Base-by-base conservation (phyloP, 345 rosid species). In the Gossypium raimondii region DNA sequence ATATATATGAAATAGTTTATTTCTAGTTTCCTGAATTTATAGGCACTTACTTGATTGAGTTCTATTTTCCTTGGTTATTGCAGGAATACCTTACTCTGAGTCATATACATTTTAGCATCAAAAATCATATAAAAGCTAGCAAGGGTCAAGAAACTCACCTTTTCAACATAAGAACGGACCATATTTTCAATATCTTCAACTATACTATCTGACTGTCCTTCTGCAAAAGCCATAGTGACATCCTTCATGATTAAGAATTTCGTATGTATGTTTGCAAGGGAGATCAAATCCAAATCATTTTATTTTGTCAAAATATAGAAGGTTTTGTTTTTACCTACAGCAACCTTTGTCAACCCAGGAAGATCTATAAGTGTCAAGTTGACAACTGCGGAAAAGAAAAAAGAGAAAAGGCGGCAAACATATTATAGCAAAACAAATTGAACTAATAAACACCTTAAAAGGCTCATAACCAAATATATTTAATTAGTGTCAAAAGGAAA, bases 331-430 rank as follows among this genome's bases (percentile, higher is more conserved):
- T 91, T 90, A 95, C 97, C 99, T 81, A 92, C 97, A 77, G 99
- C 98, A 78, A 95, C 99, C 90, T 95, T 95, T 3, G 98, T 95
- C 92, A 95, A 87, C n/a, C 99, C 99, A 75, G 99, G 99, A 82
- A 95, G 97, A 88, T 95, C 99, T 72, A 95, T 88, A 74, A 95
- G 92, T 67, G 99, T 95, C 85, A 95, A 85, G 79, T 95, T 93
- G 84, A 95, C 99, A 82, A 95, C 99, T 95, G 92, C 75, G 68
- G 65, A 72, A 82, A 29, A 69, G 72, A 79, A 73, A 34, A 34
- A 34, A 34, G 41, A 34, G 41, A 34, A 34, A 34, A 34, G 41
- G 41, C 41, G 0, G 61, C 75, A 80, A 41, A 27, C 53, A 74
- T 16, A 61, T 51, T 64, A 59, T 22, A 22, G 45, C 60, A 73